Evolutionary conservation across 768 basidiomycete species (phyloP).

Genomic region (Sporobolomyces phaffii): DNA sequence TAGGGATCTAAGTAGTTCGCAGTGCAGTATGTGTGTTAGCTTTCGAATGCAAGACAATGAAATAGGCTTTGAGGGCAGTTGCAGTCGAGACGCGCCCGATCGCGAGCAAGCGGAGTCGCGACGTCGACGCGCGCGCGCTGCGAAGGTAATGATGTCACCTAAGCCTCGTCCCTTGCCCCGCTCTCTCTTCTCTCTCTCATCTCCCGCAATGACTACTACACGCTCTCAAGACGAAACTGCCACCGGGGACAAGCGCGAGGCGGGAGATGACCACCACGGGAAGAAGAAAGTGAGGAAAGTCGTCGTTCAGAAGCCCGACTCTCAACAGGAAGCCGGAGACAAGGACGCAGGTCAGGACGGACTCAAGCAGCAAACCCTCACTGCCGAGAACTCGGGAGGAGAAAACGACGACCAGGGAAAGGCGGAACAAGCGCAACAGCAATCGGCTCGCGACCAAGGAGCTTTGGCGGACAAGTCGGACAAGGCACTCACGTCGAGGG

Average conservation of each 20-base stretch:
- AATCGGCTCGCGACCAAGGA: neutral
- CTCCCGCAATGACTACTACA: conserved; percentile 10
- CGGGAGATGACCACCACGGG: neutral
- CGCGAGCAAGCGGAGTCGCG: too few species aligned
- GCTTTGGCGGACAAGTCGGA: neutral
- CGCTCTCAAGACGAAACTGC: conserved; percentile 19
- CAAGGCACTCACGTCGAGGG: neutral
- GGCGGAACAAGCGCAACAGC: neutral
- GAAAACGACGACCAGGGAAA: neutral
- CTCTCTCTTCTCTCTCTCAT: neutral
- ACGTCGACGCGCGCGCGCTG: too few species aligned
- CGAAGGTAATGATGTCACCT: too few species aligned
- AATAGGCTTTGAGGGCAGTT: too few species aligned
- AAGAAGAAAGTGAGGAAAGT: conserved; percentile 13
- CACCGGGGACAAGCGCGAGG: conserved; percentile 25
- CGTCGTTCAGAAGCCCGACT: conserved; percentile 11
- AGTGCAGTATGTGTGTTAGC: too few species aligned
- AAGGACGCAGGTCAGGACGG: neutral
- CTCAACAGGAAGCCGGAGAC: neutral
- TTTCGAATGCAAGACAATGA: too few species aligned
- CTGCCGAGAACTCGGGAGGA: neutral
- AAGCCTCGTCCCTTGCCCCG: too few species aligned
- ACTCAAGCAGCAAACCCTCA: conserved; percentile 18
- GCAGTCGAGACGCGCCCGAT: too few species aligned
- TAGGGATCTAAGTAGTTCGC: neutral